These are phyloP conservation scores for Francoa sonchifolia DNA, from an alignment of 441 rosid genomes.

Conservation along the genomic window DNA sequence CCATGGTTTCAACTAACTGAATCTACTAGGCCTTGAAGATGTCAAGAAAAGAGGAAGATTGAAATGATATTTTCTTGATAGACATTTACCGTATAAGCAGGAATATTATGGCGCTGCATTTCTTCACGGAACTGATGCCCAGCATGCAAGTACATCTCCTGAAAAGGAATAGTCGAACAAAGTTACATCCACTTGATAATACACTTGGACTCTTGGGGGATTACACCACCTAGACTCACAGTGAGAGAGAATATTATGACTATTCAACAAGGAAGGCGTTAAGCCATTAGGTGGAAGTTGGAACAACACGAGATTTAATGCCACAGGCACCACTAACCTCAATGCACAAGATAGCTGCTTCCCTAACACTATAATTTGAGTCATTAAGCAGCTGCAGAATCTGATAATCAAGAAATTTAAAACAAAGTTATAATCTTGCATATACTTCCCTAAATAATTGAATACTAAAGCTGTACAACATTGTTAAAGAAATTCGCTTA, in stretches of 20 bases:
- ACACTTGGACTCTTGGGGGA: too few species aligned
- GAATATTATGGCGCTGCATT: constrained; percentile 86
- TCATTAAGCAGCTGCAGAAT: constrained; percentile 90
- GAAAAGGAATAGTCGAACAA: constrained; percentile 15
- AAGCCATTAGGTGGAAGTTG: not conserved
- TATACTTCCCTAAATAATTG: not conserved
- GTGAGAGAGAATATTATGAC: not conserved
- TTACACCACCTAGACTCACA: too few species aligned
- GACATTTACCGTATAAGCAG: constrained; percentile 64
- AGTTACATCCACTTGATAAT: too few species aligned
- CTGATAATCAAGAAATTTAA: constrained; percentile 24
- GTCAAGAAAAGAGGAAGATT: not conserved
- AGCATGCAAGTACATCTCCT: constrained; percentile 90
- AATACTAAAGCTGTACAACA: not conserved
- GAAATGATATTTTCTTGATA: not conserved
- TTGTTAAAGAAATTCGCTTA: constrained; percentile 21
- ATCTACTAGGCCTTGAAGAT: not conserved
- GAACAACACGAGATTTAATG: constrained; percentile 1
- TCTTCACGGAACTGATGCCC: constrained; percentile 93
- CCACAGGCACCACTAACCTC: constrained; percentile 40
- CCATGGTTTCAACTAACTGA: not conserved
- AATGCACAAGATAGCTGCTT: constrained; percentile 84
- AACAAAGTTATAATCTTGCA: not conserved
- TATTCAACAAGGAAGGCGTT: too few species aligned
- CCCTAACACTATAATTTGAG: constrained; percentile 77